These are phyloP conservation scores for Endothia cerciana DNA, from an alignment of 2,329 filamentous ascomycete species.

Conservation along the genomic window DNA sequence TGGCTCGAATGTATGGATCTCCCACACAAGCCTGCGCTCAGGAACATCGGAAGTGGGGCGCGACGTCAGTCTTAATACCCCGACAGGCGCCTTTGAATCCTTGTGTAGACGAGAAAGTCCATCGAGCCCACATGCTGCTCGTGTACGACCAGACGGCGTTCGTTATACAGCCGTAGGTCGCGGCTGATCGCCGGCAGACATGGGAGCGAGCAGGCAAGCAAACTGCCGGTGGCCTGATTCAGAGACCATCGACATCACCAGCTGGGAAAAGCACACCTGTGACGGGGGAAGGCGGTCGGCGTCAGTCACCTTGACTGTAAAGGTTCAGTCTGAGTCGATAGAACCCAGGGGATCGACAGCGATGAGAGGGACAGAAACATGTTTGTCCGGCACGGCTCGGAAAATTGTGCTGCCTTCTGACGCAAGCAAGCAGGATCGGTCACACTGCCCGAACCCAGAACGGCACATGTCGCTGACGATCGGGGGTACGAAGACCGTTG, in stretches of 20 bases:
- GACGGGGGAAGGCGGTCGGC: background rate
- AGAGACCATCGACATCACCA: background rate
- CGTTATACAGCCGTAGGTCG: background rate
- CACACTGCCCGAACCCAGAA: background rate
- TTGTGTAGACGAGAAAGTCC: background rate
- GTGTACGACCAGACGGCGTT: background rate
- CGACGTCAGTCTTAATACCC: background rate
- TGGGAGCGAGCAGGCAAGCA: background rate
- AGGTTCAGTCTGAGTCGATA: background rate
- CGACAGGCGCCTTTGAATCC: background rate
- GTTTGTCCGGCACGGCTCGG: constrained; percentile 3
- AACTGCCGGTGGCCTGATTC: background rate
- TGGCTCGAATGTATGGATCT: background rate
- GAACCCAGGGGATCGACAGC: background rate
- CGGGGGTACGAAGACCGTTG: background rate
- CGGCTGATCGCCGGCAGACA: background rate
- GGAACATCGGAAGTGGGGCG: background rate
- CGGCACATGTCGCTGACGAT: background rate
- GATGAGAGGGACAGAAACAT: background rate
- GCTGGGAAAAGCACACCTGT: background rate
- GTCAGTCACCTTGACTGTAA: background rate
- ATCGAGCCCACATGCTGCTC: background rate
- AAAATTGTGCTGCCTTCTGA: background rate
- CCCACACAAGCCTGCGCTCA: background rate
- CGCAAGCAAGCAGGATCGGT: background rate